Conservation (phyloP, 2,329 filamentous ascomycete genomes). For the Trichoderma sp. region DNA sequence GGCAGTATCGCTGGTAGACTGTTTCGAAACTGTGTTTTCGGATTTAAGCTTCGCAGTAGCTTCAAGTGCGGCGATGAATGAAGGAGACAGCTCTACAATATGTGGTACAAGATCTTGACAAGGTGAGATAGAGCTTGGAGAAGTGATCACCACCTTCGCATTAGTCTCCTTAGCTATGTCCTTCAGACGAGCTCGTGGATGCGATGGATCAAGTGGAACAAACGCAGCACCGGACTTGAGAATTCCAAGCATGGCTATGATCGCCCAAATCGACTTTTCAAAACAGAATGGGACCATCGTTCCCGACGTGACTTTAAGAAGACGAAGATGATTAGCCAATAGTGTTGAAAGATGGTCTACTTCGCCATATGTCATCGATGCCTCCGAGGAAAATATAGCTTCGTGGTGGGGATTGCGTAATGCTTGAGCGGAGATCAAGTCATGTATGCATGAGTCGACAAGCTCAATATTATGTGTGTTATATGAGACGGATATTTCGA, state of each 20-base stretch:
- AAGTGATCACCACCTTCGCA: conserved; percentile 17
- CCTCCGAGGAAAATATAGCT: conserved; percentile 16
- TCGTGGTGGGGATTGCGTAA: conserved; percentile 2
- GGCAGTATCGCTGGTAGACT: neutral
- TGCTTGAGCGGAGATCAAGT: neutral
- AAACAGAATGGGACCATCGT: conserved; percentile 21
- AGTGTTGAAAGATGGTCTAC: neutral
- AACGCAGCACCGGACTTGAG: conserved; percentile 29
- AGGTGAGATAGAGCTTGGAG: neutral
- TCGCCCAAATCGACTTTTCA: conserved; percentile 24
- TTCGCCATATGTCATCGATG: conserved; percentile 4
- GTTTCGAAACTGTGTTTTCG: neutral
- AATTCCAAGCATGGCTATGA: conserved; percentile 28
- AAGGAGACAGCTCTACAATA: neutral
- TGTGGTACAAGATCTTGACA: neutral
- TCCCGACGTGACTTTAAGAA: conserved; percentile 27
- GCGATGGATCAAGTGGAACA: conserved; percentile 28
- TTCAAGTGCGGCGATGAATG: neutral
- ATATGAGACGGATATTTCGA: neutral
- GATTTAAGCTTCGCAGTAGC: neutral
- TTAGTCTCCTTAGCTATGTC: conserved; percentile 10
- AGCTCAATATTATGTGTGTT: neutral
- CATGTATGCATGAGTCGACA: neutral
- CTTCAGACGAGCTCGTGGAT: conserved; percentile 8
- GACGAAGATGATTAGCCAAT: conserved; percentile 8